phyloP scores from a whole-genome alignment of 371 early-diverging fungal genomes.

The Mucor lusitanicus region DNA sequence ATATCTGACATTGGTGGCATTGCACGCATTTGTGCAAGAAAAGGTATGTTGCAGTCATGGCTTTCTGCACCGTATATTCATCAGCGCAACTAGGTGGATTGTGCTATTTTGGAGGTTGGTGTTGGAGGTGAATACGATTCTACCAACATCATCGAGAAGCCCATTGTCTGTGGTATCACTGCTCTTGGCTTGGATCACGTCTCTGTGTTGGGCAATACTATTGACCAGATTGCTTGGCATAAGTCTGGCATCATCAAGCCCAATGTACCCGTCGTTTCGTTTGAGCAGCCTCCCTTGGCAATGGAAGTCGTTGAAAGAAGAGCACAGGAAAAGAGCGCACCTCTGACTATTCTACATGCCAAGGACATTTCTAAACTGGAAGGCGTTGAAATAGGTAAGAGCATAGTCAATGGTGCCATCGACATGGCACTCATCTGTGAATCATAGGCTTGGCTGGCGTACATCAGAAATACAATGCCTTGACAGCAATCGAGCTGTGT shows the following conservation, averaged over 20 bases:
- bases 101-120: conserved; percentile 82
- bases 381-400: conserved; percentile 21
- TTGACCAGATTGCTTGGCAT: conserved; percentile 90
- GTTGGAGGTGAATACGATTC: conserved; percentile 87
- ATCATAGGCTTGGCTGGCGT: conserved; percentile 71
- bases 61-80: conserved; percentile 8
- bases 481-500: conserved; percentile 74
- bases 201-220: conserved; percentile 70
- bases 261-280: conserved; percentile 69
- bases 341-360: conserved; percentile 23
- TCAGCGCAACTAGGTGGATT: conserved; percentile 56
- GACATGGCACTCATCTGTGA: background rate
- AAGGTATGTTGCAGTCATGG: conserved; percentile 34
- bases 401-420: background rate
- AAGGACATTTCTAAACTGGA: conserved; percentile 16
- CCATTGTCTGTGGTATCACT: conserved; percentile 81
- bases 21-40: conserved; percentile 86
- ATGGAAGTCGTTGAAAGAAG: conserved; percentile 68
- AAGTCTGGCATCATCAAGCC: conserved; percentile 91
- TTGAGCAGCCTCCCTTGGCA: conserved; percentile 73
- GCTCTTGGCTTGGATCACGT: conserved; percentile 84
- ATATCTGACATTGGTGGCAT: conserved; percentile 87
- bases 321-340: conserved; percentile 65
- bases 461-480: conserved; percentile 87
- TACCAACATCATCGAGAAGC: conserved; percentile 75